Conservation (phyloP, 1,139 yeast genomes). For the Saccharomycopsis hybrid region DNA sequence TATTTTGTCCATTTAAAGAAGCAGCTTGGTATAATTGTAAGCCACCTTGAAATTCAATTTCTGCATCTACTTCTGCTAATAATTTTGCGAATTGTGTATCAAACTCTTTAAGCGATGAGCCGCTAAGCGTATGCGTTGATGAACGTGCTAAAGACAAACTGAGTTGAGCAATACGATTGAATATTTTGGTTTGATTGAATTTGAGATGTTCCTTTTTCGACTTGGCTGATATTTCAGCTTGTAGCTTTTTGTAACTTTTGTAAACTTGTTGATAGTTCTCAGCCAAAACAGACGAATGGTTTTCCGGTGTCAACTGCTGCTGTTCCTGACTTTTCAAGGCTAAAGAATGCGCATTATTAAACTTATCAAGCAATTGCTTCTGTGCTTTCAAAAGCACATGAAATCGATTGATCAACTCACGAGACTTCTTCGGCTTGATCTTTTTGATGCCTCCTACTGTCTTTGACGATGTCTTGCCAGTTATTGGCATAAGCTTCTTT, state of each 20-base stretch:
- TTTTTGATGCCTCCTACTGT: not conserved
- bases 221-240: too few relatives aligned
- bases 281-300: not conserved
- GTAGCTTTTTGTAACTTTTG: too few relatives aligned
- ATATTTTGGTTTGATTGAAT: not conserved
- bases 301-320: too few relatives aligned
- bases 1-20: conserved; percentile 75
- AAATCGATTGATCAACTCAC: conserved; percentile 61
- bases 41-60: conserved; percentile 60
- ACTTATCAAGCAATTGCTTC: conserved; percentile 4
- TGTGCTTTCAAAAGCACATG: conserved; percentile 55
- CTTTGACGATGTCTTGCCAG: not conserved
- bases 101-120: not conserved
- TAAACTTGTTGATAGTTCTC: too few relatives aligned
- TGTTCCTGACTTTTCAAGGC: too few relatives aligned
- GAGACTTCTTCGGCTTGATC: conserved; percentile 59
- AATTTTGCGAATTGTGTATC: too few relatives aligned
- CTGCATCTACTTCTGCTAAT: conserved; percentile 55
- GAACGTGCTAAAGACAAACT: too few relatives aligned
- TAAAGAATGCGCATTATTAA: not conserved
- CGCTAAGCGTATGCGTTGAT: too few relatives aligned
- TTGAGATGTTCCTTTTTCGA: not conserved
- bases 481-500: conserved; percentile 6
- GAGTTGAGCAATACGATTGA: not conserved
- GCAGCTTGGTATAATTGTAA: conserved; percentile 76